Conservation (phyloP, 176 grass and related monocot genomes). For the Musa schizocarpa region DNA sequence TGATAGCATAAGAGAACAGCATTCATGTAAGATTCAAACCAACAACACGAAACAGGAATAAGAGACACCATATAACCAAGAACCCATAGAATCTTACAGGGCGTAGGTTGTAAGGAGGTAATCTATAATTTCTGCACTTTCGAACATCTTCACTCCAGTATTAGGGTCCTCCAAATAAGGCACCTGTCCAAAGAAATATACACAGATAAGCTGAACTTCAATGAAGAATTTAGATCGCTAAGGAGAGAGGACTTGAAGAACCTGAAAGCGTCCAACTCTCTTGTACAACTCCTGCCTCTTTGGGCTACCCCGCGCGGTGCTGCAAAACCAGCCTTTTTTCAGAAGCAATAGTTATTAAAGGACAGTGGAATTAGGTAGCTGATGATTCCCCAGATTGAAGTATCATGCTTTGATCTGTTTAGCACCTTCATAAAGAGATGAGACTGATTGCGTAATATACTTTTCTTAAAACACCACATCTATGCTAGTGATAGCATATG, state of each 20-base stretch:
- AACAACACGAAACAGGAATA: background rate
- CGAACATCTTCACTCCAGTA: slow-evolving; percentile 88
- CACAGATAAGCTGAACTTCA: background rate
- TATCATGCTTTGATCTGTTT: background rate
- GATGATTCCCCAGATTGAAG: background rate
- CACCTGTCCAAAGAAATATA: slow-evolving; percentile 26
- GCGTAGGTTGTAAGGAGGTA: slow-evolving; percentile 63
- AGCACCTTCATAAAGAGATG: background rate
- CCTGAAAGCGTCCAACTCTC: slow-evolving; percentile 80
- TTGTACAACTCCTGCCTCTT: slow-evolving; percentile 63
- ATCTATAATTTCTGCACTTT: slow-evolving; percentile 67
- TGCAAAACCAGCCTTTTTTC: slow-evolving; percentile 27
- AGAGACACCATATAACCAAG: background rate
- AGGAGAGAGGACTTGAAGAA: slow-evolving; percentile 9
- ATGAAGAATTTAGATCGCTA: background rate
- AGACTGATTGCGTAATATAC: too few species aligned
- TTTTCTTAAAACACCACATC: too few species aligned
- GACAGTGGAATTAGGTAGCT: background rate
- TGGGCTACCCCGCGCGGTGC: slow-evolving; percentile 59
- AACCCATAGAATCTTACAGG: slow-evolving; percentile 18
- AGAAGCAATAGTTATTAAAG: slow-evolving; percentile 2
- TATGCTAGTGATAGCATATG: too few species aligned
- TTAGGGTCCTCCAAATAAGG: slow-evolving; percentile 92
- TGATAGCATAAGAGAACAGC: background rate
- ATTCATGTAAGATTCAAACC: too few species aligned